Evolutionary conservation across 2,329 filamentous ascomycete genomes (phyloP).

Genomic region (Geosmithia morbida): DNA sequence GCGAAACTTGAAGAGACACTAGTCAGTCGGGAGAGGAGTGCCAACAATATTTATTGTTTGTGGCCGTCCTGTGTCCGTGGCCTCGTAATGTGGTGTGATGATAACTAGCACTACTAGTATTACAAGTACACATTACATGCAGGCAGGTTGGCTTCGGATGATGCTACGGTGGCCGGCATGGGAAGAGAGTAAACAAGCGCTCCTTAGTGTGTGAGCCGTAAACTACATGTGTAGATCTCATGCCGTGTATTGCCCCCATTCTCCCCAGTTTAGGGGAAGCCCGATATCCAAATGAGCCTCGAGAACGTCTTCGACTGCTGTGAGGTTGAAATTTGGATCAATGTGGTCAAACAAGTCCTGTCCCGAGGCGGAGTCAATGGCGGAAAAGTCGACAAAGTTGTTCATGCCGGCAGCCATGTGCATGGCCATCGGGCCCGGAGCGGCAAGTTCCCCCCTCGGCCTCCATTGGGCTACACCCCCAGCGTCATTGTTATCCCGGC

Average conservation of each 20-base stretch:
- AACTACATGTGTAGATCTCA: slow-evolving; percentile 4
- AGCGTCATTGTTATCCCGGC: not conserved
- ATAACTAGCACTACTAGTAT: too few relatives aligned
- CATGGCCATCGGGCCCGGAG: slow-evolving; percentile 11
- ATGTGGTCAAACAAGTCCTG: slow-evolving; percentile 41
- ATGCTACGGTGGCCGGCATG: too few relatives aligned
- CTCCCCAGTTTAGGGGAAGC: slow-evolving; percentile 35
- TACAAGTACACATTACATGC: too few relatives aligned
- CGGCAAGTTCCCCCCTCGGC: slow-evolving; percentile 8
- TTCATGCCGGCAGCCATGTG: slow-evolving; percentile 14
- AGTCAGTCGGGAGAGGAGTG: too few relatives aligned
- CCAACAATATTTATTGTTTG: too few relatives aligned
- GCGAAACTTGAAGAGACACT: too few relatives aligned
- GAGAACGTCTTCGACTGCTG: slow-evolving; percentile 36
- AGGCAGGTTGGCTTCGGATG: too few relatives aligned
- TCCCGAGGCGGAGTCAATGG: slow-evolving; percentile 28
- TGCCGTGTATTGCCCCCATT: slow-evolving; percentile 23
- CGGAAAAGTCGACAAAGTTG: slow-evolving; percentile 22
- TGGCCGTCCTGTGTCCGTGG: too few relatives aligned
- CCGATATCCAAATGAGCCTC: slow-evolving; percentile 41
- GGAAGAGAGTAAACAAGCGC: not conserved
- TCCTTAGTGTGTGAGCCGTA: too few relatives aligned
- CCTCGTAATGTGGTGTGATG: too few relatives aligned
- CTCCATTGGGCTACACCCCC: slow-evolving; percentile 1
- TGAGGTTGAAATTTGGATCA: slow-evolving; percentile 37